Evolutionary conservation across 208 protist species (phyloP), one percentile per base, ranked within the genome.

Genomic region (Novymonas esmeraldas): DNA sequence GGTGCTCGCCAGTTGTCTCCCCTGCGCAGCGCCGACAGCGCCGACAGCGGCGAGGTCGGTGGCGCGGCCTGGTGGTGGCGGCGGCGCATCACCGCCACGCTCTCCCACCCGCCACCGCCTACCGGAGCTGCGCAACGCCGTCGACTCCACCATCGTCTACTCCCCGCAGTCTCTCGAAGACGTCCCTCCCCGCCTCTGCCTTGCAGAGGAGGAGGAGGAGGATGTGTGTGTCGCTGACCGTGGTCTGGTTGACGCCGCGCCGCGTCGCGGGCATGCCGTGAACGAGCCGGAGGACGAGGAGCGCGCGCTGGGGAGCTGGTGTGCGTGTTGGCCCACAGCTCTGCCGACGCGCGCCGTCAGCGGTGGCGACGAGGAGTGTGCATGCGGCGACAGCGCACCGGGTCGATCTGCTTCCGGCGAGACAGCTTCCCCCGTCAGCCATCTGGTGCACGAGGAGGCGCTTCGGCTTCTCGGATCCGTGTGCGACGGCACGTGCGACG

Each of bases 161-260:
- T 72, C 64, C 2, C 56, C 58, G 4, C n/a, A 18, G 6, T 61
- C 58, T 28, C 48, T 78, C 41, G 72, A 78, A 28, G 72, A 71
- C 58, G 57, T 71, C 49, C 64, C 48, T 26, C 72, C 72, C 16
- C 66, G 67, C 55, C 5, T 56, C 6, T 64, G 60, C n/a, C 72
- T 70, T 39, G 62, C 48, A 3, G 59, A 67, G 16, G 64, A 71
- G 6, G 31, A 7, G 11, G 18, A 20, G 18, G 16, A 50, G 62
- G 45, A 22, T 6, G 13, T 10, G 50, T 18, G 29, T 4, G 16
- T n/a, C 7, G 29, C 42, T 14, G 52, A 41, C 20, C n/a, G 18
- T n/a, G 10, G 31, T 42, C 52, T 3, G 33, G 42, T 42, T 10
- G 26, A 13, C 20, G 33, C 18, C n/a, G 52, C 7, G 33, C 20